phyloP scores from a whole-genome alignment of 192 early-diverging fungal species.

The Ambispora gerdemannii region DNA sequence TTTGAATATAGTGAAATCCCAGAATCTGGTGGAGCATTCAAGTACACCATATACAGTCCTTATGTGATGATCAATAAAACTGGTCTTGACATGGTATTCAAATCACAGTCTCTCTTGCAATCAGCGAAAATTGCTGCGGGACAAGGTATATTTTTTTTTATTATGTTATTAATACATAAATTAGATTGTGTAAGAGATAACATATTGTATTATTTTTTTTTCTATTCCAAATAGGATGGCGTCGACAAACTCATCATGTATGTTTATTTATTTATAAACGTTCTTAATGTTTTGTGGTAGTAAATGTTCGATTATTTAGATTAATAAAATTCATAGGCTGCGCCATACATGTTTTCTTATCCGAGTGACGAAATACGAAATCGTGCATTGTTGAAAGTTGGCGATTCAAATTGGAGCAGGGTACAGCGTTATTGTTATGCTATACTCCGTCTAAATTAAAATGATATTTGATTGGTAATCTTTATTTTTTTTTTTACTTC shows the following conservation, averaged over 20 bases:
- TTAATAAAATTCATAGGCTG: constrained; percentile 44
- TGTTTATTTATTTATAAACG: constrained; percentile 3
- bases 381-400: constrained; percentile 71
- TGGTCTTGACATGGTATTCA: constrained; percentile 73
- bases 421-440: constrained; percentile 30
- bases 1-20: constrained; percentile 48
- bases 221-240: constrained; percentile 7
- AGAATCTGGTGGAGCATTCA: constrained; percentile 69
- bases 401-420: constrained; percentile 78
- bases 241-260: constrained; percentile 18
- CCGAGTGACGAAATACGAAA: constrained; percentile 80
- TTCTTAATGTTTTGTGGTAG: not conserved
- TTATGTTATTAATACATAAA: not conserved
- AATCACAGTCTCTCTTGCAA: constrained; percentile 77
- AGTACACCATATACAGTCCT: constrained; percentile 88
- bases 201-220: not conserved
- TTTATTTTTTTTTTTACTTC: constrained; percentile 6
- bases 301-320: too few species aligned
- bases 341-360: constrained; percentile 93
- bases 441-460: not conserved
- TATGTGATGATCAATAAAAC: constrained; percentile 95
- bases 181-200: not conserved
- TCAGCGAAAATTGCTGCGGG: constrained; percentile 69
- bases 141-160: constrained; percentile 36
- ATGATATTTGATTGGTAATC: not conserved